Evolutionary conservation across 768 basidiomycete species (phyloP).

Genomic region (Daedaleopsis sinensis): DNA sequence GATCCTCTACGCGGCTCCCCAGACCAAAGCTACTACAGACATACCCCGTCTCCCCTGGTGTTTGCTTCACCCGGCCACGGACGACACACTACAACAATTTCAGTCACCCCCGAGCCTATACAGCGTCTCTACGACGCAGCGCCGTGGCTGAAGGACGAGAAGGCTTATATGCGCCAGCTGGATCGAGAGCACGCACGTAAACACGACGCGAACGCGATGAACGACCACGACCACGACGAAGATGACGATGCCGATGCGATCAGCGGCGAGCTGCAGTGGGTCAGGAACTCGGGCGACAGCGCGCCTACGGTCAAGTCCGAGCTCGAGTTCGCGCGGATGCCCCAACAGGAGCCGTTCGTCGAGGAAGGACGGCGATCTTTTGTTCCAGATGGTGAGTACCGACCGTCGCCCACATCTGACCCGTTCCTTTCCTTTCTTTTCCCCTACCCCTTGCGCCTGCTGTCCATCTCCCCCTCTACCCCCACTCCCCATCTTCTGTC

Average conservation of each 20-base stretch:
- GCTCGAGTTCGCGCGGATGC: constrained; percentile 22
- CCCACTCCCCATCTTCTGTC: not conserved
- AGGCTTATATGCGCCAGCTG: constrained; percentile 16
- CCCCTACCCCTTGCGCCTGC: constrained; percentile 10
- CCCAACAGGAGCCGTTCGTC: constrained; percentile 13
- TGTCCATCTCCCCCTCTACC: not conserved
- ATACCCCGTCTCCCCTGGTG: constrained; percentile 29
- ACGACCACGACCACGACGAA: constrained; percentile 16
- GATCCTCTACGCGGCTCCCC: constrained; percentile 8
- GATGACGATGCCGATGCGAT: constrained; percentile 18
- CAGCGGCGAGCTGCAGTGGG: constrained; percentile 26
- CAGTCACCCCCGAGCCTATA: not conserved
- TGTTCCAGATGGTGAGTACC: constrained; percentile 14
- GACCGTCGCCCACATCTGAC: constrained; percentile 1
- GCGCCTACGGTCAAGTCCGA: constrained; percentile 21
- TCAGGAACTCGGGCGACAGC: constrained; percentile 17
- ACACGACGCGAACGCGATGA: constrained; percentile 3
- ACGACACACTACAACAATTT: constrained; percentile 1
- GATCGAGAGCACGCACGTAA: constrained; percentile 10
- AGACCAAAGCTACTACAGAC: constrained; percentile 6
- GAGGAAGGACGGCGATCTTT: constrained; percentile 14
- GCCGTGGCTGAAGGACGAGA: constrained; percentile 21
- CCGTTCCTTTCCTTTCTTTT: no score
- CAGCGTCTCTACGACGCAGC: constrained; percentile 16
- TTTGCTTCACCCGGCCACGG: constrained; percentile 21